phyloP scores from a whole-genome alignment of 495 filamentous ascomycete genomes.

The Achaetomiella virescens region DNA sequence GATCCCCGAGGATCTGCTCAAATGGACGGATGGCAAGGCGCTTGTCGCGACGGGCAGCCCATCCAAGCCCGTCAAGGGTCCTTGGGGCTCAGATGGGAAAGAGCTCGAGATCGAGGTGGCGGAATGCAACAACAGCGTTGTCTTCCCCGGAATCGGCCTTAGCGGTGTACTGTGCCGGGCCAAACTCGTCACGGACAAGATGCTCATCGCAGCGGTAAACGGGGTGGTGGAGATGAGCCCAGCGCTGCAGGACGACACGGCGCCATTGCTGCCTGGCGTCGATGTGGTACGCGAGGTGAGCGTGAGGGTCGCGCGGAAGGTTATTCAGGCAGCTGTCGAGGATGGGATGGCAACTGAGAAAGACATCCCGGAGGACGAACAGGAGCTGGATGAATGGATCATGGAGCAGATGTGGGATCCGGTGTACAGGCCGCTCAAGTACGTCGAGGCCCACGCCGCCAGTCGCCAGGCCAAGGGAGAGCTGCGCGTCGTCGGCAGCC shows the following conservation, averaged over 20 bases:
- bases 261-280: constrained; percentile 69
- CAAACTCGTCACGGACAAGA: constrained; percentile 60
- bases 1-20: constrained; percentile 64
- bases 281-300: constrained; percentile 68
- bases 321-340: constrained; percentile 64
- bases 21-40: constrained; percentile 72
- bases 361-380: constrained; percentile 53
- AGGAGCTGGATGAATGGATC: constrained; percentile 71
- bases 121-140: constrained; percentile 88
- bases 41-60: constrained; percentile 83
- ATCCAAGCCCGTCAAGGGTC: constrained; percentile 68
- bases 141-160: constrained; percentile 80
- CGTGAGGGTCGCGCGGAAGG: constrained; percentile 68
- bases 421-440: constrained; percentile 57
- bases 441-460: constrained; percentile 45
- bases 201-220: constrained; percentile 74
- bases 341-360: constrained; percentile 60
- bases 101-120: constrained; percentile 59
- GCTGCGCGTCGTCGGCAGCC: constrained; percentile 44
- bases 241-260: constrained; percentile 45
- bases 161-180: constrained; percentile 65
- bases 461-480: constrained; percentile 54
- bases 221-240: constrained; percentile 67
- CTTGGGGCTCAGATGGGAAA: constrained; percentile 47
- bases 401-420: constrained; percentile 88